Evolutionary conservation across 805 yeast genomes (phyloP).

Genomic region (Candida taoyuanica): DNA sequence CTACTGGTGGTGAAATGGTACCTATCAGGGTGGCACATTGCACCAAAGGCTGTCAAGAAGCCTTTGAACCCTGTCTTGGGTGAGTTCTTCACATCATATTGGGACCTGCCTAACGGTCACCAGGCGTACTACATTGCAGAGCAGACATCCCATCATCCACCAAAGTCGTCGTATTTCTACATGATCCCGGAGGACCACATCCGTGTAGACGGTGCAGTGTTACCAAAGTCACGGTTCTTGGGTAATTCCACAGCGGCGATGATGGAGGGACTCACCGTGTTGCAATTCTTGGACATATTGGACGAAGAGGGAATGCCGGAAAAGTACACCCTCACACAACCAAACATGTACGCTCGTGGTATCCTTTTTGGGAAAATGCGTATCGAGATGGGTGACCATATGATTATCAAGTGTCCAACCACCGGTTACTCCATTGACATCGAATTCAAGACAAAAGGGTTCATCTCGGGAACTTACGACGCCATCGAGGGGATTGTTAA

Average conservation of each 20-base stretch:
- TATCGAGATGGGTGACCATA: slow-evolving; percentile 89
- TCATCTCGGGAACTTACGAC: slow-evolving; percentile 88
- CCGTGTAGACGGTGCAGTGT: slow-evolving; percentile 81
- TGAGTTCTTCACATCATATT: slow-evolving; percentile 84
- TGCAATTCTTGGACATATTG: slow-evolving; percentile 58
- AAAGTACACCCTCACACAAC: slow-evolving; percentile 82
- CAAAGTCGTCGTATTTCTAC: slow-evolving; percentile 90
- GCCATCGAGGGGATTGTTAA: slow-evolving; percentile 74
- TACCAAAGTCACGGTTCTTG: slow-evolving; percentile 83
- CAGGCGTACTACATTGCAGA: slow-evolving; percentile 85
- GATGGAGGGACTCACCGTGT: slow-evolving; percentile 85
- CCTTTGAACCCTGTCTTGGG: slow-evolving; percentile 95
- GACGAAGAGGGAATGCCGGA: slow-evolving; percentile 52
- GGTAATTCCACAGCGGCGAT: slow-evolving; percentile 97
- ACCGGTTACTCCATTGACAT: slow-evolving; percentile 67
- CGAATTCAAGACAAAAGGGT: slow-evolving; percentile 93
- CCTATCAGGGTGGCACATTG: slow-evolving; percentile 94
- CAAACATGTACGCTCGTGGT: slow-evolving; percentile 93
- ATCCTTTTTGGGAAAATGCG: slow-evolving; percentile 85
- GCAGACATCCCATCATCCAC: slow-evolving; percentile 98
- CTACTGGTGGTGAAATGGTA: slow-evolving; percentile 81
- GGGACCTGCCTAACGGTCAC: slow-evolving; percentile 76
- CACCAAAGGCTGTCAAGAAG: slow-evolving; percentile 97
- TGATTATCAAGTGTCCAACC: slow-evolving; percentile 63
- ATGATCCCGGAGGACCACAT: slow-evolving; percentile 75